Base-by-base conservation (phyloP, 73 alveolate species). In the Paramecium biaurelia region DNA sequence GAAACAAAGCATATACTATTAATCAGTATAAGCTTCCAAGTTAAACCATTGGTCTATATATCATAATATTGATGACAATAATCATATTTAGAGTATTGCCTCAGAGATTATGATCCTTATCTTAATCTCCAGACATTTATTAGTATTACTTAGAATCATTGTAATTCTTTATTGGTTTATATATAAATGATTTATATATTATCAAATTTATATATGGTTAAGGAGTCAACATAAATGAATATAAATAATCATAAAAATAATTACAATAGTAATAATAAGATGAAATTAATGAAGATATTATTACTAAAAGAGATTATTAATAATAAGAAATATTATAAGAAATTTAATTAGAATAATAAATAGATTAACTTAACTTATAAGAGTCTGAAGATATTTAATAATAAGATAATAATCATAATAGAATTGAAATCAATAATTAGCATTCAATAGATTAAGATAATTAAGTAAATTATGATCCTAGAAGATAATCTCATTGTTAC, bases 401-500 rank as follows among this genome's bases (percentile, higher is more conserved):
- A 32, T 53, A 63, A 12, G 43, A 63, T 63, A 38, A 63, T 5
- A 24, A 21, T 24, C 5, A 10, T 24, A 58, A 63, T 11, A 0
- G 1, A 5, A 63, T 28, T 24, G 47, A 63, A 3, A 32, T 5
- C 18, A 63, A 5, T 20, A 28, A 63, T 24, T 24, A 11, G 1
- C 23, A 24, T 63, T 1, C 7, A 63, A 14, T 11, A 24, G 5
- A 11, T 20, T 34, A 70, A 14, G 38, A 34, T 32, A 34, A 32
- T 2, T 28, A 12, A 35, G 43, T 38, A 15, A 32, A 18, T 37
- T 79, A 79, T 41, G 90, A 79, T 79, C 74, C 74, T 8, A 79
- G 90, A 45, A 42, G 74, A 79, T 43, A 79, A 42, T 79, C 90
- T 12, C 72, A 79, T 79, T 79, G 90, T 14, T 79, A 23, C 43